phyloP scores from a whole-genome alignment of 2,329 filamentous ascomycete species.

The Colletotrichum destructivum region DNA sequence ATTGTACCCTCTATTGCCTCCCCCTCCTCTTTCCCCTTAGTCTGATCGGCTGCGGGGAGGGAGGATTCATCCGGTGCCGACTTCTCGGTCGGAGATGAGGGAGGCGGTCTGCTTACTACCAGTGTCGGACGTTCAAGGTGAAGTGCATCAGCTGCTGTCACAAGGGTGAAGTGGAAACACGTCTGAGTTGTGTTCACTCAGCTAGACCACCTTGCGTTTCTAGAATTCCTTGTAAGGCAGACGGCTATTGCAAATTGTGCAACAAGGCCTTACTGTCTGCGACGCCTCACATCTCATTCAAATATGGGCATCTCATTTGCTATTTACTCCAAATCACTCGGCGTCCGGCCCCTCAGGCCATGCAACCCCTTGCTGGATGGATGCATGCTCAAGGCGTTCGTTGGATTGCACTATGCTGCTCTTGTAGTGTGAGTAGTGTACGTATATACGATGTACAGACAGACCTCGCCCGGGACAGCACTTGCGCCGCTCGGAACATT shows the following conservation, averaged over 20 bases:
- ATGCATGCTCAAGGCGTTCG: background rate
- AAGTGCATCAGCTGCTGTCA: slow-evolving; percentile 28
- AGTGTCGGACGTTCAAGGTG: slow-evolving; percentile 2
- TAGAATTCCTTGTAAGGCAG: background rate
- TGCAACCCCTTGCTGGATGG: slow-evolving; percentile 2
- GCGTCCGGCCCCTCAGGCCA: background rate
- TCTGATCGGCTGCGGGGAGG: background rate
- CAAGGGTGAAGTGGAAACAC: slow-evolving; percentile 20
- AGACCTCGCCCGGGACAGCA: background rate
- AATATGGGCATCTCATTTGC: background rate
- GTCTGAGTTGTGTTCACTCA: background rate
- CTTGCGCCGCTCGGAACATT: slow-evolving; percentile 27
- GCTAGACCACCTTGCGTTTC: slow-evolving; percentile 11
- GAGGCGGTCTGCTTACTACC: background rate
- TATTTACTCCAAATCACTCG: slow-evolving; percentile 4
- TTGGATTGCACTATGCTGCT: no score
- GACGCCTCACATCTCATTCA: slow-evolving; percentile 1
- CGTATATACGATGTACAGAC: background rate
- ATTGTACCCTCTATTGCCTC: background rate
- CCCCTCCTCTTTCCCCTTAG: no score
- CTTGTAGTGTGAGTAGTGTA: no score
- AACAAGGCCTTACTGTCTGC: slow-evolving; percentile 13
- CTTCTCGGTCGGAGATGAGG: background rate
- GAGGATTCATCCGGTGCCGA: background rate
- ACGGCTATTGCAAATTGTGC: slow-evolving; percentile 32